These are phyloP conservation scores for Hura crepitans DNA, from an alignment of 441 rosid genomes.

Conservation along the genomic window DNA sequence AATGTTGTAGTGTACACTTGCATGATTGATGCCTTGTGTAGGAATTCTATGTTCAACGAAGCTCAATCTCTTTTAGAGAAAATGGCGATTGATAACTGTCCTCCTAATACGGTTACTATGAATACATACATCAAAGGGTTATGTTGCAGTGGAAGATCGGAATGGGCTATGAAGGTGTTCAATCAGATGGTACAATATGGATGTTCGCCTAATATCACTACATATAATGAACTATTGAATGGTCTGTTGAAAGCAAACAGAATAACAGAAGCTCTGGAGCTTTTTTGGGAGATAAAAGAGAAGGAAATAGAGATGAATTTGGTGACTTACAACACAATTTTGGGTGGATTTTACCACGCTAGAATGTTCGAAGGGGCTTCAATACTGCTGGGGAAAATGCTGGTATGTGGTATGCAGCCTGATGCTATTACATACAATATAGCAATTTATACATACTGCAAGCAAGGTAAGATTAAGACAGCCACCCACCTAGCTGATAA, in stretches of 20 bases:
- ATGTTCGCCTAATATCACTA: conserved; percentile 61
- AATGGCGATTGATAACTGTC: conserved; percentile 47
- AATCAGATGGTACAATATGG: conserved; percentile 46
- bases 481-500: conserved; percentile 45
- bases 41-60: conserved; percentile 53
- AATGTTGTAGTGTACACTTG: conserved; percentile 76
- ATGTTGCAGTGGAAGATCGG: conserved; percentile 55
- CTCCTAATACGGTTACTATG: conserved; percentile 59
- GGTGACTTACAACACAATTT: conserved; percentile 62
- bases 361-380: conserved; percentile 48
- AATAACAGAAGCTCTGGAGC: conserved; percentile 41
- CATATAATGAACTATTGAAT: conserved; percentile 64
- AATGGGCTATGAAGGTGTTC: conserved; percentile 53
- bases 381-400: conserved; percentile 62
- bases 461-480: conserved; percentile 42
- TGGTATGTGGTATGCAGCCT: conserved; percentile 46
- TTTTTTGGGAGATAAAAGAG: conserved; percentile 44
- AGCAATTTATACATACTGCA: conserved; percentile 50
- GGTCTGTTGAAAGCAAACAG: conserved; percentile 51
- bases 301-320: conserved; percentile 43
- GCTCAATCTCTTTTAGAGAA: too few relatives aligned
- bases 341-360: conserved; percentile 52
- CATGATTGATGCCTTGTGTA: conserved; percentile 76
- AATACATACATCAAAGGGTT: conserved; percentile 65
- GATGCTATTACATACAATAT: conserved; percentile 59